Evolutionary conservation across 2,329 filamentous ascomycete genomes (phyloP), one percentile per base, ranked within the genome.

Genomic region (Fusarium staphyleae): DNA sequence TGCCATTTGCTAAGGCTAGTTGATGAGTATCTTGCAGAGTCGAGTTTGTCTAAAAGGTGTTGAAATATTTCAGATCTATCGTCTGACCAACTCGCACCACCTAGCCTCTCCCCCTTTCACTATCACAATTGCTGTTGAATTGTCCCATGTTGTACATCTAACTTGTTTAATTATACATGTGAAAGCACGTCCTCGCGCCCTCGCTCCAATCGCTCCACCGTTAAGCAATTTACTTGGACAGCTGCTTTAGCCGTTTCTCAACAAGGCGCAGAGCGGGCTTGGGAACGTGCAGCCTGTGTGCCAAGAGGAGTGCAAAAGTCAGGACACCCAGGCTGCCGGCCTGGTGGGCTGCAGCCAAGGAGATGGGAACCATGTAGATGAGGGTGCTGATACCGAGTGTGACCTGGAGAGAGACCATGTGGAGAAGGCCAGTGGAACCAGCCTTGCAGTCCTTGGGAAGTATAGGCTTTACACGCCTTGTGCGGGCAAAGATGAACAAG

Each of bases 311-410:
- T 0, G 88, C 88, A 36, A 91, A 91, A 0, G 91, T 96, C 55
- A 99, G 76, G 15, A 99, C 78, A 2, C 90, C 91, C 63, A 99
- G 76, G 54, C 88, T 90, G 32, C 95, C 93, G 2, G 95, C 95
- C 75, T 99, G 95, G 74, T 99, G 95, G 7, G 91, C 87, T 3
- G 93, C 92, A 1, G 93, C 95, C 9, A 99, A 78, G 57, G 89
- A 88, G 3, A 88, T 89, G 4, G 96, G 95, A 1, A 99, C 93
- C 72, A 99, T 87, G 77, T 97, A 98, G 67, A 96, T 87, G 55
- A 99, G 81, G 0, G 95, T 99, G 60, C 82, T 86, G 72, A 99
- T 96, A 18, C 95, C 95, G 5, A 99, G 83, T 1, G 86, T 80
- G 19, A 91, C 93, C 75, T 99, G 95, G 62, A 96, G 57, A 52